A percentile compares a stretch with the other conserved stretches of the same genome.
Evolutionary conservation across 352 stramenopile species (phyloP).

Genomic region (Phytopythium chamaehyphon): DNA sequence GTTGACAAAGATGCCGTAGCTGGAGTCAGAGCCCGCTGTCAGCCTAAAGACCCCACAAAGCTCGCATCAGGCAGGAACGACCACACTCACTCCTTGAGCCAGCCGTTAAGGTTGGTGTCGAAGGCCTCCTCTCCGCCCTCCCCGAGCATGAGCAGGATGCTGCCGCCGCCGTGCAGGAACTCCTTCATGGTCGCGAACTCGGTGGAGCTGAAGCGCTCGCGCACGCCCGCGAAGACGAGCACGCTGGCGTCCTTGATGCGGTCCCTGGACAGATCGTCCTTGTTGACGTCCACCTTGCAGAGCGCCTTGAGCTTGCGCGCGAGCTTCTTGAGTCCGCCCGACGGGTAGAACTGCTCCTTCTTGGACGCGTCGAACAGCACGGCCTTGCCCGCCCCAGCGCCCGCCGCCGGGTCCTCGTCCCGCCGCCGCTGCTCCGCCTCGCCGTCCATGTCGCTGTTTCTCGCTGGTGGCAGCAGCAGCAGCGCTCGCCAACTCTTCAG

Average conservation of each 20-base stretch:
- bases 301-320: constrained; percentile 84
- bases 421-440: constrained; percentile 1
- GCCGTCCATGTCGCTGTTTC: constrained; percentile 17
- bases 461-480: no score
- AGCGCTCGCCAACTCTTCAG: no score
- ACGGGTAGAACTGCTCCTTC: constrained; percentile 90
- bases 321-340: constrained; percentile 92
- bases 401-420: constrained; percentile 9
- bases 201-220: constrained; percentile 87
- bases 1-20: constrained; percentile 86
- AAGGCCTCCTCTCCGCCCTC: constrained; percentile 89
- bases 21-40: constrained; percentile 10
- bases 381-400: constrained; percentile 12
- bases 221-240: constrained; percentile 88
- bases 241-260: constrained; percentile 84
- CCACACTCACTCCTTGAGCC: constrained; percentile 87
- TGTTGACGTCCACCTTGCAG: constrained; percentile 93
- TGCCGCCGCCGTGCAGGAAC: constrained; percentile 87
- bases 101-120: constrained; percentile 94
- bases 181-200: constrained; percentile 87
- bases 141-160: constrained; percentile 87
- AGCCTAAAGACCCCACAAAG: background rate
- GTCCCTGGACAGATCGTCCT: constrained; percentile 90
- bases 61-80: background rate
- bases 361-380: constrained; percentile 93